These are phyloP conservation scores for Dactylellina drechsleri DNA, from an alignment of 2,329 filamentous ascomycete species.

Conservation along the genomic window DNA sequence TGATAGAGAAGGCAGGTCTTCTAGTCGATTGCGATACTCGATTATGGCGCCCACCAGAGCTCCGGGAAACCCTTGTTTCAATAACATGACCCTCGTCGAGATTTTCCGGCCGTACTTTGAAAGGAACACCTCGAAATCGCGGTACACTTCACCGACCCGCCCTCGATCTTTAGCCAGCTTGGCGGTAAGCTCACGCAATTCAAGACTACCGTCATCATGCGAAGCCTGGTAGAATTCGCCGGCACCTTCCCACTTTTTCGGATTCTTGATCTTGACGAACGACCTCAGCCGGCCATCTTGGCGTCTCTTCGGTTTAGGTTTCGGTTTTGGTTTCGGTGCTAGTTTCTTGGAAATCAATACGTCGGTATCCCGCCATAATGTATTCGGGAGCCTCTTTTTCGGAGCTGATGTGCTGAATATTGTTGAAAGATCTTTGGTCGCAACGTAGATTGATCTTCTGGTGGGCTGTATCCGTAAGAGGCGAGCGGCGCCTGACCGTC, in stretches of 20 bases:
- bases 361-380: no score
- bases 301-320: not conserved
- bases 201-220: not conserved
- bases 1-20: slow-evolving; percentile 36
- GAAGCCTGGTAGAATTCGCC: slow-evolving; percentile 12
- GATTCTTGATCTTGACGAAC: not conserved
- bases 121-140: slow-evolving; percentile 26
- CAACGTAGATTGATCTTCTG: slow-evolving; percentile 19
- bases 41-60: slow-evolving; percentile 21
- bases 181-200: slow-evolving; percentile 8
- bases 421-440: not conserved
- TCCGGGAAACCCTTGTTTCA: slow-evolving; percentile 27
- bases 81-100: slow-evolving; percentile 28
- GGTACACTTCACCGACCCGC: slow-evolving; percentile 25
- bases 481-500: slow-evolving; percentile 36
- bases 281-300: not conserved
- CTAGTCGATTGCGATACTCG: slow-evolving; percentile 24
- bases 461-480: slow-evolving; percentile 7
- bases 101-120: slow-evolving; percentile 17
- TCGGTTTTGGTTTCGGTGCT: slow-evolving; percentile 11
- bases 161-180: slow-evolving; percentile 15
- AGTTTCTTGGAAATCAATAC: no score
- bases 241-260: not conserved
- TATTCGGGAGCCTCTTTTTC: no score
- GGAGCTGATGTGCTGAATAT: no score